Percentiles rank a stretch among this genome's conserved stretches.
Evolutionary conservation across 2,329 filamentous ascomycete genomes (phyloP).

Genomic region (Hysterium pulicare): DNA sequence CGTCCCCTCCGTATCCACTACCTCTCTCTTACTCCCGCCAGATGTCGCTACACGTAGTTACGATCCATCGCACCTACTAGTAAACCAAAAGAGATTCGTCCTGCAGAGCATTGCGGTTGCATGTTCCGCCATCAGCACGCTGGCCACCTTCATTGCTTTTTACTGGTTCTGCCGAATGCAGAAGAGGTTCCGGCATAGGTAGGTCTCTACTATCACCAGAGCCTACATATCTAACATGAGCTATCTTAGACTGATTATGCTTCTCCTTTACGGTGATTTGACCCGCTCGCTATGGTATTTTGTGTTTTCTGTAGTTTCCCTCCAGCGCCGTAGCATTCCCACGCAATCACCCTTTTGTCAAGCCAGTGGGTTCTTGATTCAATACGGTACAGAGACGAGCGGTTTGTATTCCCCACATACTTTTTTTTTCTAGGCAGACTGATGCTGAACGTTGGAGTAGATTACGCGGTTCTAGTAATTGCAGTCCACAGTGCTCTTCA

Average conservation of each 20-base stretch:
- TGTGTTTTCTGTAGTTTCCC: constrained; percentile 59
- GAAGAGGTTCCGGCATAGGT: constrained; percentile 71
- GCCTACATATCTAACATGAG: not conserved
- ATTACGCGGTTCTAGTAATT: constrained; percentile 69
- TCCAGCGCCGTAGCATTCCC: constrained; percentile 50
- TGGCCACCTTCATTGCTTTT: constrained; percentile 55
- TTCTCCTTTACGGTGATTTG: constrained; percentile 69
- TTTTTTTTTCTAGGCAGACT: constrained; percentile 4
- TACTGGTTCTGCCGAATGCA: constrained; percentile 75
- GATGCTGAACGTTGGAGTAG: constrained; percentile 30
- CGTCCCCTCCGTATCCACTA: too few species aligned
- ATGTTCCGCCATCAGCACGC: constrained; percentile 52
- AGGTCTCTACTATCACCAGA: too few species aligned
- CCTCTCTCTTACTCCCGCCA: too few species aligned
- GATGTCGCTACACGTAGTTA: too few species aligned
- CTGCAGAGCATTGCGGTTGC: constrained; percentile 34
- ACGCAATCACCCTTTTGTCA: constrained; percentile 61
- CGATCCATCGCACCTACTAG: too few species aligned
- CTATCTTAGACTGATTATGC: constrained; percentile 62
- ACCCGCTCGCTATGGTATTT: constrained; percentile 68
- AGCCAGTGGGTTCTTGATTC: constrained; percentile 64
- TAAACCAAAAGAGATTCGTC: constrained; percentile 21
- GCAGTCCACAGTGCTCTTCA: constrained; percentile 70
- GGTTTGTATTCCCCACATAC: constrained; percentile 38
- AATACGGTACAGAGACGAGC: constrained; percentile 64